Evolutionary conservation across 495 filamentous ascomycete species (phyloP), one percentile per base, ranked within the genome.

Genomic region (Xanthoparmelia taractica): DNA sequence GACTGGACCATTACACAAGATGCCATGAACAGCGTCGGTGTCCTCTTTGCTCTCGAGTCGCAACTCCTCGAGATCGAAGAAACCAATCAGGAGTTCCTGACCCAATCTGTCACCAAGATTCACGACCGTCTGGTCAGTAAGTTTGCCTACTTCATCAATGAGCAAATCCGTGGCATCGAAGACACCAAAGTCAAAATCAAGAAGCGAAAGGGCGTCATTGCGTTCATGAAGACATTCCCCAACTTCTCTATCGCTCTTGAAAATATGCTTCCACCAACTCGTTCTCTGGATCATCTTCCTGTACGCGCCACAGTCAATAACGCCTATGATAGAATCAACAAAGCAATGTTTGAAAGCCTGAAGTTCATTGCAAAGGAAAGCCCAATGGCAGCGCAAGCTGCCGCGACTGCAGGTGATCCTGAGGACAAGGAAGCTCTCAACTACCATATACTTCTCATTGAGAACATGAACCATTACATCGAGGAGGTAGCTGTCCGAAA

Each of bases 121-220:
- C 90, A 92, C 69, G 81, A 84, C 62, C 87, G 84, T 40, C 80
- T 97, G 41, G 82, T 86, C 63, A 83, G 80, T 37, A 81, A 90
- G 29, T 96, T 96, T 76, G 84, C 83, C 47, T 90, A 89, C 58
- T 96, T 97, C 66, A 84, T 96, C 33, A 94, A 97, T 71, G 90
- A 96, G 64, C 93, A 97, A 69, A 87, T 97, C 50, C 88, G 89
- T 33, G 92, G 91, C 34, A 96, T 97, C 65, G 93, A 97, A 74
- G 93, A 97, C 61, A 97, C 92, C n/a, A 97, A 96, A 74, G 93
- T 97, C 68, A 96, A 96, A 75, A 89, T 96, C 75, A 97, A 96
- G 78, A 97, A 97, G 79, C 86, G 93, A 63, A 96, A 95, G 75
- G 93, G 93, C 18, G 90, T 97, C 65, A 96, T 96, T 68, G 85